Base-by-base conservation (phyloP, 2,329 filamentous ascomycete genomes). In the Pezicula rhizophila region DNA sequence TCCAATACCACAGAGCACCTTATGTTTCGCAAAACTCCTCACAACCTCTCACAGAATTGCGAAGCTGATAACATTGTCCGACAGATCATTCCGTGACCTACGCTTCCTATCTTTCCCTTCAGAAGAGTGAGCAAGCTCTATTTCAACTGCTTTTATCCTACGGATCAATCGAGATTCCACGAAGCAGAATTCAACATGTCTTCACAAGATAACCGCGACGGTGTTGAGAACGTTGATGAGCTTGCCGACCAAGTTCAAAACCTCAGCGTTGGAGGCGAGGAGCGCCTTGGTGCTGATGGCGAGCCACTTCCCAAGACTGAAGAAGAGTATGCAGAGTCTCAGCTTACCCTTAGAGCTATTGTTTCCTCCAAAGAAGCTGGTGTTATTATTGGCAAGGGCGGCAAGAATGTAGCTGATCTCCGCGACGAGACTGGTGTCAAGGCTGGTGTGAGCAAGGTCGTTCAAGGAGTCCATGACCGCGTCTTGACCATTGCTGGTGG, bases 291-390 rank as follows among this genome's bases (percentile, higher is more conserved):
- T 42, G 80, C 82, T 44, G 87, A 93, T 59, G 87, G 87, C 58
- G 89, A 92, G 61, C 79, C 81, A 54, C 79, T 80, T 52, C 92
- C 89, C 62, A 93, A 92, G 75, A 95, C 92, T 51, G 93, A 99
- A 61, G 91, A 97, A 68, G 93, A 99, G 70, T 99, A 99, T 66
- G 90, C 89, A 45, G 82, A 90, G 68, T 84, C 91, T 46, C 88
- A 95, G 71, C 78, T 99, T 63, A 99, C 93, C 53, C 82, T 99
- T 56, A 88, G 93, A 67, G 93, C 93, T 61, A 96, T 99, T 67
- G 93, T 99, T 59, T 96, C 93, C 31, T 96, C 93, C 68, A 97
- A 97, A 75, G 93, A 99, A 73, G 93, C 93, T 52, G 93, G 93
- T 65, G 90, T 99, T 63, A 97, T 99, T 70, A 99, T 99, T 69